phyloP scores from a whole-genome alignment of 139 green algal genomes.

The Coccomyxa sp. region DNA sequence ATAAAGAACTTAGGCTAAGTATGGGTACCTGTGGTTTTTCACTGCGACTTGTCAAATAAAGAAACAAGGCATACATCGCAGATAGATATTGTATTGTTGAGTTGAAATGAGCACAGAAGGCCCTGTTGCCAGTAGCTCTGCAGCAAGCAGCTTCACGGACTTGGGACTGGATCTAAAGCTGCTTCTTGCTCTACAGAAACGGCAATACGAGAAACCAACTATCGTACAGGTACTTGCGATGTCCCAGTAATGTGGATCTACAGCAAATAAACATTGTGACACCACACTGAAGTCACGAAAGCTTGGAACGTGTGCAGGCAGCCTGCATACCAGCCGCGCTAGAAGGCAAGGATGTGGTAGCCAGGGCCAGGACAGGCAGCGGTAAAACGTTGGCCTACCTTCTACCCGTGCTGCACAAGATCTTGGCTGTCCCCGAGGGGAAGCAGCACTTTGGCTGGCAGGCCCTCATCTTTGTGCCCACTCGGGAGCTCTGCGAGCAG shows the following conservation, averaged over 20 bases:
- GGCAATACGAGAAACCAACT: slow-evolving; percentile 54
- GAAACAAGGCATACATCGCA: no score
- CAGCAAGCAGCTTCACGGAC: slow-evolving; percentile 34
- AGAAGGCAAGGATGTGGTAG: slow-evolving; percentile 79
- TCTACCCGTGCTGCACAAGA: slow-evolving; percentile 67
- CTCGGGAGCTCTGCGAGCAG: slow-evolving; percentile 91
- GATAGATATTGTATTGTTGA: no score
- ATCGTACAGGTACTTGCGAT: slow-evolving; percentile 49
- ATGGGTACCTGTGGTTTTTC: no score
- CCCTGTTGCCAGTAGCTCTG: no score
- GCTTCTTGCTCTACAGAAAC: slow-evolving; percentile 64
- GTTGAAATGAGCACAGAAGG: no score
- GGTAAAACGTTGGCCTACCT: slow-evolving; percentile 92
- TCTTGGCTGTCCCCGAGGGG: slow-evolving; percentile 40
- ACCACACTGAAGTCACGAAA: neutral
- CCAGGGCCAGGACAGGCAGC: slow-evolving; percentile 71
- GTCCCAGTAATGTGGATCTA: neutral
- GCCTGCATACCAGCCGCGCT: slow-evolving; percentile 64
- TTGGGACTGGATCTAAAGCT: slow-evolving; percentile 75
- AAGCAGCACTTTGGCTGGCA: slow-evolving; percentile 46
- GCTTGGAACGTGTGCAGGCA: slow-evolving; percentile 6
- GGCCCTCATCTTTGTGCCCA: slow-evolving; percentile 85
- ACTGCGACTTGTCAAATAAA: no score
- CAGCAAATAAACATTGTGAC: neutral
- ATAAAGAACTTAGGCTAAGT: no score